Percentiles rank a stretch among this genome's conserved stretches.
These are phyloP conservation scores for Pseudogymnoascus sp. DNA, from an alignment of 2,329 filamentous ascomycete genomes.

Conservation along the genomic window DNA sequence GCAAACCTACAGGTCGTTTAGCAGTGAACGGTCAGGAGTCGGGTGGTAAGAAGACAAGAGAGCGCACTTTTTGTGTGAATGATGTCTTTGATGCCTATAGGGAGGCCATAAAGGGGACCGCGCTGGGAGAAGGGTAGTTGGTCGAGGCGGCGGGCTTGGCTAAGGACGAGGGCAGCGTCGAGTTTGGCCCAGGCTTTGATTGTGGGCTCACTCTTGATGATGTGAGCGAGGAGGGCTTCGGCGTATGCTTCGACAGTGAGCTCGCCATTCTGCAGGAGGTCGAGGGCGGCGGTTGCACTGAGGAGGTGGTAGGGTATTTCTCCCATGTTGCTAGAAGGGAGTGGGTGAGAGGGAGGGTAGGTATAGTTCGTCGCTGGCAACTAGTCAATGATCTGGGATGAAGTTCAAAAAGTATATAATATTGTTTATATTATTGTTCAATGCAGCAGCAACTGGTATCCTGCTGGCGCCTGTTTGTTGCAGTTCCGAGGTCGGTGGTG, in stretches of 20 bases:
- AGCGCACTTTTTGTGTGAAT: conserved; percentile 44
- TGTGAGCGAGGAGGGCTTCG: conserved; percentile 37
- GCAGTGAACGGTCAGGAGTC: background rate
- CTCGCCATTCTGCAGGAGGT: conserved; percentile 31
- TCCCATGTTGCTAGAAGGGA: background rate
- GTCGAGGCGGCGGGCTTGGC: conserved; percentile 43
- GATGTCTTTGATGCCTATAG: conserved; percentile 53
- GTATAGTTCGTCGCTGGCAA: background rate
- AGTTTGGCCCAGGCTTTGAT: conserved; percentile 45
- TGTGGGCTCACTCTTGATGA: conserved; percentile 35
- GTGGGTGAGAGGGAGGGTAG: background rate
- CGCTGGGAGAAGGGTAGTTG: conserved; percentile 37
- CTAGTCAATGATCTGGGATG: background rate
- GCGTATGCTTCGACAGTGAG: conserved; percentile 44
- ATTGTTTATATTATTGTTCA: background rate
- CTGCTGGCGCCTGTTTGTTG: background rate
- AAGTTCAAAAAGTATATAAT: background rate
- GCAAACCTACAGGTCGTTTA: conserved; percentile 40
- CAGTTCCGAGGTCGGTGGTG: background rate
- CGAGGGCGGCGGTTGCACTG: conserved; percentile 36
- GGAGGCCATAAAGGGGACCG: conserved; percentile 48
- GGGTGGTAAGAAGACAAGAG: background rate
- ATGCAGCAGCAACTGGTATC: background rate
- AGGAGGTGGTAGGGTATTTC: conserved; percentile 16
- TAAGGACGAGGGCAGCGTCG: conserved; percentile 37